Base-by-base conservation (phyloP, 169 alveolate species). In the Toxoplasma gondii region DNA sequence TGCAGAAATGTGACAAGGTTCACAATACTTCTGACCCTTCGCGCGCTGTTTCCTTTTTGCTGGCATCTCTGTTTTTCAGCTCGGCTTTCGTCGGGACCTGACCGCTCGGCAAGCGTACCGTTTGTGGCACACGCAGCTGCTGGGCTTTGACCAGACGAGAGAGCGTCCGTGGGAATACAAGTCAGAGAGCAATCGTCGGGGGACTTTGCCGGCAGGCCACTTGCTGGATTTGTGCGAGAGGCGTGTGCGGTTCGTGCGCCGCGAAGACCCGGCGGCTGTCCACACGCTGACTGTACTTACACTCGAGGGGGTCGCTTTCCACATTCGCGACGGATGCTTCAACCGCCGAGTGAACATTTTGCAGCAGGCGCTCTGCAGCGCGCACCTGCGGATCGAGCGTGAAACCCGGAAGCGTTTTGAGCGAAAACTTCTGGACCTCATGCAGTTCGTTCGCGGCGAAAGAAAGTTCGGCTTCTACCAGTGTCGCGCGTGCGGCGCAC, bases 81-180 rank as follows among this genome's bases (percentile, higher is more conserved):
- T 69, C 34, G 36, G 31, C 31, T 69, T 69, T 17, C 81, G 81
- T 29, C 81, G 81, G 10, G 81, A 69, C 81, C 81, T 69, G n/a
- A 29, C 81, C 10, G 81, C 81, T 29, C 81, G 81, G 34, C 81
- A 69, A n/a, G 81, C 81, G n/a, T 69, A 69, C 38, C 81, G 81
- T 9, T 29, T 69, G 10, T 69, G 81, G 81, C 81, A 69, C 81
- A 69, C 81, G 81, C 31, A 69, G 81, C 81, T 69, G n/a, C 81
- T 69, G 12, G 81, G 81, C 5, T 24, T n/a, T 10, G 81, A 69
- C 9, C 81, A 69, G 19, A 69, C 31, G 31, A 24, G 24, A 69
- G n/a, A 69, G 81, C 81, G 81, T 24, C 81, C 81, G 81, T 69
- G 81, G 81, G 81, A 69, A n/a, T 69, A 69, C 81, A 69, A 69